Evolutionary conservation across 2,329 filamentous ascomycete genomes (phyloP), one percentile per base, ranked within the genome.

Genomic region (Diaporthe longicolla): DNA sequence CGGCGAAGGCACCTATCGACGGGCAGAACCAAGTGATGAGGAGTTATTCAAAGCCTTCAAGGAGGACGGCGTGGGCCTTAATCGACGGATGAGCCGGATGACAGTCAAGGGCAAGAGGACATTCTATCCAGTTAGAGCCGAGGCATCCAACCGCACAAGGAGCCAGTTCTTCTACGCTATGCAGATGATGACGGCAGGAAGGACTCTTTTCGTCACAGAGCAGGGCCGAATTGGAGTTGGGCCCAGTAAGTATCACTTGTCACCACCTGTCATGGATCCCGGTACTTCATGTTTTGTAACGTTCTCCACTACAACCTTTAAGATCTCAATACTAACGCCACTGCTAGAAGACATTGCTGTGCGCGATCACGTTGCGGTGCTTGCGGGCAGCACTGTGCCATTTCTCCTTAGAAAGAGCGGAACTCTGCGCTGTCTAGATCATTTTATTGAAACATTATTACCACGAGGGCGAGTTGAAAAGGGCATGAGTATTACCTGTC

Each of bases 121-220:
- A 21, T 63, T 48, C 59, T 26, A 63, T 43, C 40, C 40, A 8
- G 40, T 32, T 40, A 35, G 40, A 24, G 17, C 59, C 40, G 40
- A 63, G 59, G 40, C 40, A 5, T 63, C 59, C 24, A 48, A 48
- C 17, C 40, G 59, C 15, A 45, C 19, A 13, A 48, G 40, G 24
- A n/a, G 48, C 26, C 59, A 63, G 40, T 63, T 63, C 59, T 63
- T 63, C 40, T 63, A 63, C 19, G 24, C 59, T 9, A 63, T 63
- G 40, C 40, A 63, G 17, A 63, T 48, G 4, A 63, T 48, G 59
- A 63, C 40, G 40, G 40, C 59, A 2, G 59, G 59, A 40, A 63
- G 59, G 40, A 63, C 26, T 4, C 40, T 63, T 0, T 63, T 48
- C 29, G 6, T 63, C 40, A 48, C 40, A 4, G 10, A n/a, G 9